phyloP scores from a whole-genome alignment of 106 monocot genomes.

The Posidonia australis region DNA sequence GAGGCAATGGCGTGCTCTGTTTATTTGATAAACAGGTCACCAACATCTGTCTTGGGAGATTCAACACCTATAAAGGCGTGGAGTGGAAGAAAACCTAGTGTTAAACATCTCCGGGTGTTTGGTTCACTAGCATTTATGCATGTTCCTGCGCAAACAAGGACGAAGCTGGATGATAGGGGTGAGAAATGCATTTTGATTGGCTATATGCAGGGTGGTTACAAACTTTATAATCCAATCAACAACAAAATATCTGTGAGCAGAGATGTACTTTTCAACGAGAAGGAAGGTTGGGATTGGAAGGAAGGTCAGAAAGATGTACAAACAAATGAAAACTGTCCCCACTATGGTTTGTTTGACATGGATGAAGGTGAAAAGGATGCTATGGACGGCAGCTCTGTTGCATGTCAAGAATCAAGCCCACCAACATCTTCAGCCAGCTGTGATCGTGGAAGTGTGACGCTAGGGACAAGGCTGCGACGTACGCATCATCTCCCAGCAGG shows the following conservation, averaged over 20 bases:
- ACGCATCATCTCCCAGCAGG: too few relatives aligned
- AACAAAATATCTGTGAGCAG: not conserved
- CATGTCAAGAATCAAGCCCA: too few relatives aligned
- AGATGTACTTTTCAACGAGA: slow-evolving; percentile 1
- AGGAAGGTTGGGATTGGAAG: not conserved
- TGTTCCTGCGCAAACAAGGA: not conserved
- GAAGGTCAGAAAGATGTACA: not conserved
- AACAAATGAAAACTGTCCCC: not conserved
- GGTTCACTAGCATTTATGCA: not conserved
- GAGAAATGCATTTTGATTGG: slow-evolving; percentile 1
- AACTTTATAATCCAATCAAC: not conserved
- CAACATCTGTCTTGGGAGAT: not conserved
- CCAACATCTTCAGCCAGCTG: too few relatives aligned
- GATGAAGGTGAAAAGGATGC: too few relatives aligned
- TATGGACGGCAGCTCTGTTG: too few relatives aligned
- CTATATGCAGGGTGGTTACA: not conserved
- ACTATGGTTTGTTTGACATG: too few relatives aligned
- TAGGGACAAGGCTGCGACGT: too few relatives aligned
- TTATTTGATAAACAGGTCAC: not conserved
- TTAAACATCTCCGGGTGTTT: not conserved
- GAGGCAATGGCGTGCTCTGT: not conserved
- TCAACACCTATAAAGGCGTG: not conserved
- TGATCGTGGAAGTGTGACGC: too few relatives aligned
- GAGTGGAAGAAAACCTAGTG: not conserved
- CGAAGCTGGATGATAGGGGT: not conserved